Conservation (phyloP, 2,329 filamentous ascomycete species). For the Phialophora verrucosa region DNA sequence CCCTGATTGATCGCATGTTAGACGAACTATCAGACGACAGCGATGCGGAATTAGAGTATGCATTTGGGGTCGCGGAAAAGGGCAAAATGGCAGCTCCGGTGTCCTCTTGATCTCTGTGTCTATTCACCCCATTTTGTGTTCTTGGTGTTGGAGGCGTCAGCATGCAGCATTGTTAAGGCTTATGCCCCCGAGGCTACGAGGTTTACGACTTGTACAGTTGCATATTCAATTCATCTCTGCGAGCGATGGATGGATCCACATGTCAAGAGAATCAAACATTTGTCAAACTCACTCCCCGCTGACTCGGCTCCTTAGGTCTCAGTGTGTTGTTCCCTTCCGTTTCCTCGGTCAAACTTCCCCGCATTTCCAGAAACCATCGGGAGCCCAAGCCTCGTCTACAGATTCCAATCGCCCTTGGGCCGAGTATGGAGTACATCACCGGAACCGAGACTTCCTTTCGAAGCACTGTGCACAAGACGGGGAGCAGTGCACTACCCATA, state of each 20-base stretch:
- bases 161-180: conserved; percentile 11
- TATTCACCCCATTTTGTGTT: conserved; percentile 3
- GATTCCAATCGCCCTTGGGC: not conserved
- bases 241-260: conserved; percentile 2
- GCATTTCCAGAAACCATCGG: not conserved
- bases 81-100: conserved; percentile 26
- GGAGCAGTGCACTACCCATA: not conserved
- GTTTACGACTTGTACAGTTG: conserved; percentile 29
- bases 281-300: conserved; percentile 7
- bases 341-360: conserved; percentile 7
- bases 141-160: conserved; percentile 11
- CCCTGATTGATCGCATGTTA: conserved; percentile 43
- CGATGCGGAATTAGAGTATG: conserved; percentile 39
- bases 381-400: not conserved
- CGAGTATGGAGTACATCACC: not conserved
- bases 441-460: not conserved
- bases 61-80: conserved; percentile 33
- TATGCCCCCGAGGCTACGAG: conserved; percentile 28
- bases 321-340: not conserved
- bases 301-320: not conserved
- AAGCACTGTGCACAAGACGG: not conserved
- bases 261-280: conserved; percentile 1
- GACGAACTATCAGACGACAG: conserved; percentile 42
- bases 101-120: conserved; percentile 20
- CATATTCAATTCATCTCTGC: conserved; percentile 15